These are phyloP conservation scores for Collybiopsis confluens DNA, from an alignment of 768 basidiomycete species.

Conservation along the genomic window DNA sequence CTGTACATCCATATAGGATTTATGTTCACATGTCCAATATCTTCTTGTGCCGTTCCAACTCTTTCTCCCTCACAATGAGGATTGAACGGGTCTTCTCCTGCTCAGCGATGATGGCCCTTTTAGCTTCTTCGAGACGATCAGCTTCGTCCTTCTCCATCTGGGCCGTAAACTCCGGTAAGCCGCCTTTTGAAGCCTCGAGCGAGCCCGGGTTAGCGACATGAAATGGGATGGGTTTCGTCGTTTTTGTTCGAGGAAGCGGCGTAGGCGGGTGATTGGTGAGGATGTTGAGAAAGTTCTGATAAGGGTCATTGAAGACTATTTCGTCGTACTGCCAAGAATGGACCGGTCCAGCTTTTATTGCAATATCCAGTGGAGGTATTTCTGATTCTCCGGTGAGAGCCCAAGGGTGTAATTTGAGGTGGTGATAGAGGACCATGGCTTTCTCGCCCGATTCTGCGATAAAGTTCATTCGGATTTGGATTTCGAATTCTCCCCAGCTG, in stretches of 20 bases:
- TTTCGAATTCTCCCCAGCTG: conserved; percentile 98
- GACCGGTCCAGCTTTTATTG: conserved; percentile 70
- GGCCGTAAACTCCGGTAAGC: conserved; percentile 79
- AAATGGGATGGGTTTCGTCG: conserved; percentile 61
- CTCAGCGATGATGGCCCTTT: conserved; percentile 66
- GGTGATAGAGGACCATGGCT: conserved; percentile 81
- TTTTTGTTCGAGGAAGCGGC: conserved; percentile 59
- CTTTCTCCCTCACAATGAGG: conserved; percentile 80
- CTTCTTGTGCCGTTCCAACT: conserved; percentile 66
- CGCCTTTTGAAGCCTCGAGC: conserved; percentile 61
- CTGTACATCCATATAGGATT: neutral
- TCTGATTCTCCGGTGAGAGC: conserved; percentile 57
- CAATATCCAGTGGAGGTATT: conserved; percentile 62
- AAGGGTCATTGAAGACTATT: conserved; percentile 93
- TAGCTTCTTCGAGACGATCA: conserved; percentile 73
- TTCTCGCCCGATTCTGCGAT: conserved; percentile 89
- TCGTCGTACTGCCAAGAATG: conserved; percentile 99
- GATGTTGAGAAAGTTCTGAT: conserved; percentile 76
- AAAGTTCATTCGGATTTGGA: conserved; percentile 89
- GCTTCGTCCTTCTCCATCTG: conserved; percentile 87
- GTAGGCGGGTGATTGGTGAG: conserved; percentile 83
- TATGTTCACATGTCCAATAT: conserved; percentile 36
- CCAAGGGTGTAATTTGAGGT: conserved; percentile 95
- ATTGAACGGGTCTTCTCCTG: conserved; percentile 66
- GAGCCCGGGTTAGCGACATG: conserved; percentile 60